Evolutionary conservation across 495 filamentous ascomycete genomes (phyloP), one percentile per base, ranked within the genome.

Genomic region (Hapsidospora chrysogenum): DNA sequence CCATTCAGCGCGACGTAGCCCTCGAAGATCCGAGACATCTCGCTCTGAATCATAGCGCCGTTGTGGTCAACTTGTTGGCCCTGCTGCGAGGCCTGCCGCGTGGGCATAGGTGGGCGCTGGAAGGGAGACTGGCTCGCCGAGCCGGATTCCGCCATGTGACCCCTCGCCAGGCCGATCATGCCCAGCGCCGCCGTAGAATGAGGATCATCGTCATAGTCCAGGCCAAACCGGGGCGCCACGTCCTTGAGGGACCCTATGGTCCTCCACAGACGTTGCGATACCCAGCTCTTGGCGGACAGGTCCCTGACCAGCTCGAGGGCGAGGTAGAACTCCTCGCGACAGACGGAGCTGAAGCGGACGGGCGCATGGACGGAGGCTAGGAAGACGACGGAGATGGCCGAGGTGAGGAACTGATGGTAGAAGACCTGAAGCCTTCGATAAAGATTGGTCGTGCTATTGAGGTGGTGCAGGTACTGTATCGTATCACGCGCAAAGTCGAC

Each of bases 361-460:
- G 84, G 81, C 2, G 83, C 80, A 48, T 92, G 83, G 10, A 74
- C 80, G 2, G 81, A 80, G 0, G 83, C 82, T 0, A 92, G 70
- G 50, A 89, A 85, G 6, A 92, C 61, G 2, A 87, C 82, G 0
- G 79, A 78, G 17, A 92, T 64, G 8, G 82, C 76, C 7, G 79
- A 77, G 9, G 83, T 73, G 13, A 92, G 64, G 52, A 92, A 92
- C 46, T 86, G 84, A 52, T 92, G 83, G 58, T 86, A 87, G 40
- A 76, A 76, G 23, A 85, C 72, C 51, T 89, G 82, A 36, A 82
- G 73, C 4, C 68, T 74, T 7, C 75, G 70, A 54, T 89, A 92
- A 18, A 89, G 74, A 40, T 85, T 76, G 0, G 78, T 76, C n/a
- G 73, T 78, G 45, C 75, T 74, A 49, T 86, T 85, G 7, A 86